phyloP scores from a whole-genome alignment of 75 land plant genomes.

The Larix kaempferi region DNA sequence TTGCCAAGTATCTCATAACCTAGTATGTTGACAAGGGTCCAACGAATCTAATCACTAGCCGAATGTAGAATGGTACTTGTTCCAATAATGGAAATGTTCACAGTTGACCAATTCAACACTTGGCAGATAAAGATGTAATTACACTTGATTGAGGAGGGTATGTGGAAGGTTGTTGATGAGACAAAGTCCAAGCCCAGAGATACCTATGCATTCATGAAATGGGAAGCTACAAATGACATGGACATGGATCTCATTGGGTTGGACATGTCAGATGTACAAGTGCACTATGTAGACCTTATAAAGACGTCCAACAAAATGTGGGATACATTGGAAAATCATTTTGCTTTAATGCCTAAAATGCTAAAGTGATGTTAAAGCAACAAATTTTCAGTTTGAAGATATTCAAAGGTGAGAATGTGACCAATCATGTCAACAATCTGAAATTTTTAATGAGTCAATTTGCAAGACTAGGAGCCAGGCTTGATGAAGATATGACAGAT shows the following conservation, averaged over 20 bases:
- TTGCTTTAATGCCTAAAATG: neutral
- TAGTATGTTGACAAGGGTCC: no score
- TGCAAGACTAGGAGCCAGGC: neutral
- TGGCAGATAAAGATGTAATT: neutral
- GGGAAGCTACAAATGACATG: neutral
- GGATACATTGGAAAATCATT: neutral
- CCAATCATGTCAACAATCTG: neutral
- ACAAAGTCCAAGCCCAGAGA: neutral
- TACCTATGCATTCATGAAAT: neutral
- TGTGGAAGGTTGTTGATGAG: neutral
- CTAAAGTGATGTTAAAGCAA: neutral
- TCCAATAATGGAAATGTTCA: neutral
- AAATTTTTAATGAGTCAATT: neutral
- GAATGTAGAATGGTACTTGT: no score
- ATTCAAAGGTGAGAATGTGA: neutral
- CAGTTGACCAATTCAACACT: neutral
- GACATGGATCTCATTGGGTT: neutral
- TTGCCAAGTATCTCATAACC: no score
- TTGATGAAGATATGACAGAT: neutral
- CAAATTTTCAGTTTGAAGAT: neutral
- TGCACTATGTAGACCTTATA: neutral
- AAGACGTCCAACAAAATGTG: neutral
- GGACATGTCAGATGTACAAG: neutral
- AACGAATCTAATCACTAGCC: no score
- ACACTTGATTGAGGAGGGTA: neutral